Percentiles rank a stretch among this genome's conserved stretches.
These are phyloP conservation scores for Davidsoniella eucalypti DNA, from an alignment of 2,329 filamentous ascomycete genomes.

Conservation along the genomic window DNA sequence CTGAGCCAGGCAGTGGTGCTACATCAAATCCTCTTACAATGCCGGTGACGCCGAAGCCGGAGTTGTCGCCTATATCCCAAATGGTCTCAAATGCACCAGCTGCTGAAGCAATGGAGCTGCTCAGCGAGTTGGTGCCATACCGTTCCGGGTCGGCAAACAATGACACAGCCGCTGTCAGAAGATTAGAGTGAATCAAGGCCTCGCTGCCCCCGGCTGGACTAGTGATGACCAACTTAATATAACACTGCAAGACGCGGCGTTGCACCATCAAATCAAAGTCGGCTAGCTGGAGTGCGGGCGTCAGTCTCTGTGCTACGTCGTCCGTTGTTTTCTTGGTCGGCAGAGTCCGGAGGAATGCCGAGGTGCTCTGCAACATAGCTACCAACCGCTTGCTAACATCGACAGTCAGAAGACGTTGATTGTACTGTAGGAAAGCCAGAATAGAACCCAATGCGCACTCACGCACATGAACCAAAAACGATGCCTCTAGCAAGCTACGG, in stretches of 20 bases:
- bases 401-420: constrained; percentile 75
- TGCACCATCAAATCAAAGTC: constrained; percentile 90
- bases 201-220: constrained; percentile 76
- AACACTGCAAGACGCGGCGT: constrained; percentile 83
- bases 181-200: constrained; percentile 73
- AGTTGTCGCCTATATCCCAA: constrained; percentile 92
- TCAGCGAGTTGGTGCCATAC: constrained; percentile 69
- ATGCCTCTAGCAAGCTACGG: constrained; percentile 71
- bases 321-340: constrained; percentile 73
- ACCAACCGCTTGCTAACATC: constrained; percentile 89
- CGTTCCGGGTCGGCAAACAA: constrained; percentile 88
- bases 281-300: constrained; percentile 70
- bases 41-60: constrained; percentile 82
- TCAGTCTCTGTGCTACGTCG: constrained; percentile 68
- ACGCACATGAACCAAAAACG: constrained; percentile 83
- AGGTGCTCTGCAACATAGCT: constrained; percentile 88
- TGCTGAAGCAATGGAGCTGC: constrained; percentile 79
- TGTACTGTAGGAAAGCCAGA: constrained; percentile 82
- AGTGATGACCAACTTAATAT: constrained; percentile 75
- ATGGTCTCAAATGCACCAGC: constrained; percentile 82
- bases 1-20: constrained; percentile 52
- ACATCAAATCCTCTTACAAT: constrained; percentile 64
- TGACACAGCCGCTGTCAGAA: constrained; percentile 75
- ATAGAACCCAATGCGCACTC: constrained; percentile 90
- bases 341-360: constrained; percentile 70